A percentile compares a stretch with the other conserved stretches of the same genome.
Conservation (phyloP, 2,329 filamentous ascomycete genomes). For the Talaromyces sp. region DNA sequence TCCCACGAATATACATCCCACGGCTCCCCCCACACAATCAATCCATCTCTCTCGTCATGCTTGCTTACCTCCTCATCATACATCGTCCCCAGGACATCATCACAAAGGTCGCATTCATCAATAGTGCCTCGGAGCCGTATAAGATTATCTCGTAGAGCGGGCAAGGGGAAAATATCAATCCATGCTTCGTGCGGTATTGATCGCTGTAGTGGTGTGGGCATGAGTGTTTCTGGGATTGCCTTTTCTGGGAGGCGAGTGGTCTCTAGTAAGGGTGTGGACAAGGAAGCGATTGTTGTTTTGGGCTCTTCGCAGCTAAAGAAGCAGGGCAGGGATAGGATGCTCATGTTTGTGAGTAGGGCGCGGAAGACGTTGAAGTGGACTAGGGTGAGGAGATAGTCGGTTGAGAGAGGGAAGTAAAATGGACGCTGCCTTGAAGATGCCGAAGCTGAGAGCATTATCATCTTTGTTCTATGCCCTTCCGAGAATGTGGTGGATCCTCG, state of each 20-base stretch:
- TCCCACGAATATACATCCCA: constrained; percentile 32
- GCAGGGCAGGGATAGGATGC: constrained; percentile 14
- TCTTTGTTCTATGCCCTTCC: not conserved
- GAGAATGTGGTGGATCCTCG: not conserved
- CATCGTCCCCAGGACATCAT: constrained; percentile 20
- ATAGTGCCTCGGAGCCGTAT: constrained; percentile 19
- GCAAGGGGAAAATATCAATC: constrained; percentile 29
- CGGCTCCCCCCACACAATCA: constrained; percentile 30
- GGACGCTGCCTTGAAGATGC: not conserved
- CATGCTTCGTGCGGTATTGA: constrained; percentile 27
- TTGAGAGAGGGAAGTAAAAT: constrained; percentile 11
- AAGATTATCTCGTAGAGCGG: constrained; percentile 25
- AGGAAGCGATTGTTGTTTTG: constrained; percentile 11
- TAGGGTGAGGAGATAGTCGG: constrained; percentile 18
- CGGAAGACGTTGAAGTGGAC: constrained; percentile 19
- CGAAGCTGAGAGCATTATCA: not conserved
- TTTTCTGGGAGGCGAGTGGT: not conserved
- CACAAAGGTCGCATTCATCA: constrained; percentile 26
- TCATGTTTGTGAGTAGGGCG: constrained; percentile 18
- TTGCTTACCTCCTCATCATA: constrained; percentile 17
- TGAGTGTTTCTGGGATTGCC: not conserved
- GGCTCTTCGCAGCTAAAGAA: constrained; percentile 3
- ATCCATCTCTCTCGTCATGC: constrained; percentile 18
- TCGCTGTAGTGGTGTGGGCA: constrained; percentile 20
- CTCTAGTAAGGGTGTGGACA: not conserved